Evolutionary conservation across 2,329 filamentous ascomycete genomes (phyloP), one percentile per base, ranked within the genome.

Genomic region (Fusarium ambrosium): DNA sequence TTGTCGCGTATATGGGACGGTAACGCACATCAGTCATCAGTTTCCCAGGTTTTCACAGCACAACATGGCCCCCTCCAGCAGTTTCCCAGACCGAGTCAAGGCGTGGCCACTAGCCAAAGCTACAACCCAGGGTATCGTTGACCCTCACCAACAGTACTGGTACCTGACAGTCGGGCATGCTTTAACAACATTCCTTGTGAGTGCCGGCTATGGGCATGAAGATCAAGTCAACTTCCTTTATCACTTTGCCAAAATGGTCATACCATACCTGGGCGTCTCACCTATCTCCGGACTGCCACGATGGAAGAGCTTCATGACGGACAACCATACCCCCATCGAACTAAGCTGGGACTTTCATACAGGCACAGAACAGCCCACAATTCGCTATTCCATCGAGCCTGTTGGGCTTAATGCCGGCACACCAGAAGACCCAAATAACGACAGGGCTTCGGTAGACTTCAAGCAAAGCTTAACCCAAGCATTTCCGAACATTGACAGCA

Each of bases 241-340:
- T 10, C 68, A 69, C 7, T 70, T 70, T 13, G 16, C 36, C 0
- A 37, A 56, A 11, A 20, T 60, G n/a, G 68, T 70, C 6, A 41
- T 36, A 29, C 68, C 65, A 18, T 34, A 24, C 32, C 58, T 70
- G 4, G 68, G 68, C 0, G 16, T 32, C 0, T 29, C 41, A 1
- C 68, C 51, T 14, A 16, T 4, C 6, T 13, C 9, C 2, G 59
- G 58, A 10, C 32, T n/a, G 2, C 51, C 34, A 4, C 16, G 0
- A n/a, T 83, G 82, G 82, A 72, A 78, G 66, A 84, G 83, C 64
- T 85, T 84, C 67, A 84, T 85, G 82, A 85, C 82, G 4, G 84
- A 85, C 62, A 80, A 85, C 61, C 69, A 80, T 59, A 81, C 77
- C 3, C 84, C 83, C 0, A 73, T 84, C 14, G 82, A 84, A 70